phyloP scores from a whole-genome alignment of 2,329 filamentous ascomycete genomes.

The Aspergillus sclerotialis region DNA sequence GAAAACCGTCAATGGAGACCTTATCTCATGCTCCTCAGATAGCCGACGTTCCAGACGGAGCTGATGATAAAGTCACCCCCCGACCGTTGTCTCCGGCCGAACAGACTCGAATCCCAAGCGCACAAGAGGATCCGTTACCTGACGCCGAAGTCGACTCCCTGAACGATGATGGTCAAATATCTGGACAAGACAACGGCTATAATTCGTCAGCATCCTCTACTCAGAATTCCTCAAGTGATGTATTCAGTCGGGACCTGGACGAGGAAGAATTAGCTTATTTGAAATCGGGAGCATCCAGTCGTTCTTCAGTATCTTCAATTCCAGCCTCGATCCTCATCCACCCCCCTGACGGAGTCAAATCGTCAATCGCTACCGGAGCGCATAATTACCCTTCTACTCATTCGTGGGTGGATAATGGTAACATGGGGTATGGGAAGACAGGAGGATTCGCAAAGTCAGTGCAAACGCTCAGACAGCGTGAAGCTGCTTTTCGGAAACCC shows the following conservation, averaged over 20 bases:
- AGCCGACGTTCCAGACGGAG: neutral
- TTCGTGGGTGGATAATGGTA: conserved; percentile 12
- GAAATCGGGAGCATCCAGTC: conserved; percentile 29
- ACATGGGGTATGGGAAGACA: conserved; percentile 8
- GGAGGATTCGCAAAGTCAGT: conserved; percentile 14
- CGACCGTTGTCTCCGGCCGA: neutral
- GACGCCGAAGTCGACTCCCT: conserved; percentile 7
- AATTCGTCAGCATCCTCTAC: conserved; percentile 28
- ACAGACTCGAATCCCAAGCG: neutral
- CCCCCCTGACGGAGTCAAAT: conserved; percentile 18
- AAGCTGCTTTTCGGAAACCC: conserved; percentile 36
- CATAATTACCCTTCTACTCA: conserved; percentile 13
- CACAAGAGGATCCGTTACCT: neutral
- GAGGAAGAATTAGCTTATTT: conserved; percentile 17
- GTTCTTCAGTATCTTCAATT: conserved; percentile 35
- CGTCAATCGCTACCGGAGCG: conserved; percentile 9
- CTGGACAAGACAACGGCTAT: conserved; percentile 23
- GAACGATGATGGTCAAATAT: too few relatives aligned
- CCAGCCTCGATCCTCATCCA: conserved; percentile 33
- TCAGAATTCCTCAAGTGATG: conserved; percentile 21
- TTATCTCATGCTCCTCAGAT: neutral
- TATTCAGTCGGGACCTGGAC: conserved; percentile 18
- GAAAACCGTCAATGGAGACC: neutral
- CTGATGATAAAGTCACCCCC: neutral
- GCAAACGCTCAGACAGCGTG: conserved; percentile 25